These are phyloP conservation scores for Claviceps cyperi DNA, from an alignment of 2,329 filamentous ascomycete species.

Conservation along the genomic window DNA sequence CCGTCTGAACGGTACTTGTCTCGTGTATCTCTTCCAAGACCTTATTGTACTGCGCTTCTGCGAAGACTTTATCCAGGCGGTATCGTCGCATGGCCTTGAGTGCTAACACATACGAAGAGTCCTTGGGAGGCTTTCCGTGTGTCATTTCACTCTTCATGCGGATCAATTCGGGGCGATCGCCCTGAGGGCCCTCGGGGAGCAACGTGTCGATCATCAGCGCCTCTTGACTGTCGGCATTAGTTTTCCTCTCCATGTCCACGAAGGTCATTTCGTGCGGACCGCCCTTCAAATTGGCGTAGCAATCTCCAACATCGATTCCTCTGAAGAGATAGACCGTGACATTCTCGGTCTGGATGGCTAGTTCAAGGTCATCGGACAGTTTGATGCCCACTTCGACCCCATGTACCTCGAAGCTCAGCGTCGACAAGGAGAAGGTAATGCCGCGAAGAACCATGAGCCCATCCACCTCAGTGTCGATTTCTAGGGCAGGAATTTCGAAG, in stretches of 20 bases:
- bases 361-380: conserved; percentile 2
- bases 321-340: conserved; percentile 3
- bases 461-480: conserved; percentile 4
- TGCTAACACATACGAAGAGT: not conserved
- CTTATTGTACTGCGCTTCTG: conserved; percentile 1
- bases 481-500: conserved; percentile 4
- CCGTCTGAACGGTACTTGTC: not conserved
- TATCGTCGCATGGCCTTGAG: conserved; percentile 2
- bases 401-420: conserved; percentile 4
- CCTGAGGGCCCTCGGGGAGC: not conserved
- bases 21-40: not conserved
- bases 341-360: conserved; percentile 3
- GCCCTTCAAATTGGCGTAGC: conserved; percentile 4
- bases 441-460: conserved; percentile 3
- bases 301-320: conserved; percentile 4
- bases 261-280: conserved; percentile 2
- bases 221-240: not conserved
- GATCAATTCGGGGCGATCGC: not conserved
- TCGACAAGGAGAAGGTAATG: conserved; percentile 3
- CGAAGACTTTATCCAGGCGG: not conserved
- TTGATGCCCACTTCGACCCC: conserved; percentile 5
- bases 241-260: not conserved
- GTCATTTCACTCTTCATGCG: conserved; percentile 5
- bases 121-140: conserved; percentile 1
- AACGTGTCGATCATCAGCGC: not conserved